Evolutionary conservation across 208 protist species (phyloP).

Genomic region (Leishmania tarentolae): DNA sequence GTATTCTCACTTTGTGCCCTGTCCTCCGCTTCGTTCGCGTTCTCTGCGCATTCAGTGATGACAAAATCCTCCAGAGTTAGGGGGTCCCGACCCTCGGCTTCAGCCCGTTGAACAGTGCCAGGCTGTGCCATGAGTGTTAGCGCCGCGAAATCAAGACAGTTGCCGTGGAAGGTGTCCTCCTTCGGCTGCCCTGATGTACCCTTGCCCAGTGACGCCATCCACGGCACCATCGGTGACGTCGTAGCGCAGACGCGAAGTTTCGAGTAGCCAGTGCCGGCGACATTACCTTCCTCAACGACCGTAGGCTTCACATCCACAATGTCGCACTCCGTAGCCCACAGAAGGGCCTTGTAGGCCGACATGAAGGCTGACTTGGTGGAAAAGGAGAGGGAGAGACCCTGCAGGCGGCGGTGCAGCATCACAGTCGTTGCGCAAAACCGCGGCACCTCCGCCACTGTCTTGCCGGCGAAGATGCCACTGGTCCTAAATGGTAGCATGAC

Average conservation of each 20-base stretch:
- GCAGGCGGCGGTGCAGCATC: conserved; percentile 51
- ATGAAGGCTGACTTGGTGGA: conserved; percentile 72
- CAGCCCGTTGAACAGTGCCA: conserved; percentile 16
- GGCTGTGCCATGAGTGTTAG: conserved; percentile 40
- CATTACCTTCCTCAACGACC: conserved; percentile 19
- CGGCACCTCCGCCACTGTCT: conserved; percentile 66
- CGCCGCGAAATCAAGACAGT: conserved; percentile 61
- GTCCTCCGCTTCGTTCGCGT: conserved; percentile 18
- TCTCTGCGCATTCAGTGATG: conserved; percentile 32
- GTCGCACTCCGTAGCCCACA: conserved; percentile 87
- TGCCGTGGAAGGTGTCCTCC: conserved; percentile 48
- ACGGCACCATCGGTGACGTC: conserved; percentile 56
- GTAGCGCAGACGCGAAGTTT: conserved; percentile 62
- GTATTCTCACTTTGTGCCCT: conserved; percentile 16
- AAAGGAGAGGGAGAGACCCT: conserved; percentile 74
- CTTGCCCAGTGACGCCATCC: conserved; percentile 47
- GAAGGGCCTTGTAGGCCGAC: conserved; percentile 77
- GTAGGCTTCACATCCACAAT: conserved; percentile 45
- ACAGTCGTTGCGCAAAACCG: conserved; percentile 56
- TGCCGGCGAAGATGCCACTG: conserved; percentile 36
- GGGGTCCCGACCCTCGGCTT: conserved; percentile 31
- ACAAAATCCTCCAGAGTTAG: conserved; percentile 73
- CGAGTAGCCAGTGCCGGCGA: conserved; percentile 32
- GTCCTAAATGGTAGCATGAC: conserved; percentile 72
- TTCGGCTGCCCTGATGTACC: conserved; percentile 5